These are phyloP conservation scores for Aureobasidium sp. DNA, from an alignment of 2,329 filamentous ascomycete genomes.

Conservation along the genomic window DNA sequence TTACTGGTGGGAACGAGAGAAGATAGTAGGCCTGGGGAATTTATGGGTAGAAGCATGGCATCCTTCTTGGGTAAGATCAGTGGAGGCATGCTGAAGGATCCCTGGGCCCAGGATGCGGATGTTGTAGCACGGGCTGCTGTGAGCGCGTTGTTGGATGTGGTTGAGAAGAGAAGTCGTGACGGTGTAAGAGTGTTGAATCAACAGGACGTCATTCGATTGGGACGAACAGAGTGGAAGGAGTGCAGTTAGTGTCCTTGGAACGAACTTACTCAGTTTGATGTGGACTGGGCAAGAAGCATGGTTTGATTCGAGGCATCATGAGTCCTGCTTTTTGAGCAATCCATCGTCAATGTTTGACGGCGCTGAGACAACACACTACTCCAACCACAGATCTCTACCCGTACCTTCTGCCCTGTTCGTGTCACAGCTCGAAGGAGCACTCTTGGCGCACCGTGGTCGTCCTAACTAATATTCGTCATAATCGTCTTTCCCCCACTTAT, in stretches of 20 bases:
- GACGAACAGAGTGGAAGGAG: neutral
- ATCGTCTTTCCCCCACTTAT: constrained; percentile 99
- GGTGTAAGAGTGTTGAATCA: constrained; percentile 53
- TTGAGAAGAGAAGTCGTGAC: constrained; percentile 47
- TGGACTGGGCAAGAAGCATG: no score
- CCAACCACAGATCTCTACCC: no score
- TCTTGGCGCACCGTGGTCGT: no score
- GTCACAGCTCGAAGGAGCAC: no score
- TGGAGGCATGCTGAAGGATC: constrained; percentile 48
- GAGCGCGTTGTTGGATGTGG: constrained; percentile 42
- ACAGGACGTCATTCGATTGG: neutral
- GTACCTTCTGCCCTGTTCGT: no score
- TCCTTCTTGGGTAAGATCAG: constrained; percentile 46
- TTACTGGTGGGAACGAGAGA: constrained; percentile 65
- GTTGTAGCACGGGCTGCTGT: constrained; percentile 63
- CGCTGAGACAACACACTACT: no score
- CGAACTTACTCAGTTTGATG: no score
- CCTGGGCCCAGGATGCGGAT: constrained; percentile 62
- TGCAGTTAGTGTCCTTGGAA: no score
- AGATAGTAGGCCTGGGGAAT: constrained; percentile 47
- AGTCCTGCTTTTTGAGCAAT: no score
- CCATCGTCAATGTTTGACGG: no score
- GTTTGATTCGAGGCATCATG: no score
- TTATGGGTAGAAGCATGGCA: constrained; percentile 47
- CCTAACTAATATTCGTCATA: constrained; percentile 37